Base-by-base conservation (phyloP, 768 basidiomycete genomes). In the Amyloporia xantha region DNA sequence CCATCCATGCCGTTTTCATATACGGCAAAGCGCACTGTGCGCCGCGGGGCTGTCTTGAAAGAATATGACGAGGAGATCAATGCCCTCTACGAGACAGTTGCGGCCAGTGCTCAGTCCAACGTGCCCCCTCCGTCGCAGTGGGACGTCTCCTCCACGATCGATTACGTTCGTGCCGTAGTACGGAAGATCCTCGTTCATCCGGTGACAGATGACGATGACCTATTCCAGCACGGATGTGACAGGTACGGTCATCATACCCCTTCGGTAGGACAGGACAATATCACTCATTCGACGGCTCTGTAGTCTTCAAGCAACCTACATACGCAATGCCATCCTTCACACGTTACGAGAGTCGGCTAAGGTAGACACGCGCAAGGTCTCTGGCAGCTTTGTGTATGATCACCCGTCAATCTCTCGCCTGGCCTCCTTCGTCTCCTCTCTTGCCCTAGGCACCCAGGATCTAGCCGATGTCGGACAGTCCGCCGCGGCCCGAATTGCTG, bases 61-160 rank as follows among this genome's bases (percentile, higher is more conserved):
- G 55, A 50, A 1, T 76, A 77, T 52, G 62, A 62, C 5, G 49
- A 56, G 0, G 77, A 77, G 50, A 75, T 75, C 47, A 58, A 71
- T 26, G 62, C 59, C 1, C 33, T 67, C 10, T 75, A 75, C 50
- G 54, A 59, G 3, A 44, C 53, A 0, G 57, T 70, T 11, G 67
- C 69, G 27, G 58, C 67, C 33, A 60, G 60, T 1, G 59, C 71
- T 1, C 60, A 68, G 21, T 59, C 59, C 3, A 64, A 62, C 28
- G 50, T 69, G 17, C 49, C 54, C 0, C 37, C 52, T 40, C 66
- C 73, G 5, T 21, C 42, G 0, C 40, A 53, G 5, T 71, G 68
- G 65, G 56, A 58, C 4, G 21, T 50, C 1, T 49, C 49, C 1
- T 51, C 53, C 4, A 57, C 56, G 11, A 38, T 57, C 5, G 56